A percentile compares a stretch with the other conserved stretches of the same genome.
Conservation (phyloP, 2,329 filamentous ascomycete species). For the Fonsecaea nubica region DNA sequence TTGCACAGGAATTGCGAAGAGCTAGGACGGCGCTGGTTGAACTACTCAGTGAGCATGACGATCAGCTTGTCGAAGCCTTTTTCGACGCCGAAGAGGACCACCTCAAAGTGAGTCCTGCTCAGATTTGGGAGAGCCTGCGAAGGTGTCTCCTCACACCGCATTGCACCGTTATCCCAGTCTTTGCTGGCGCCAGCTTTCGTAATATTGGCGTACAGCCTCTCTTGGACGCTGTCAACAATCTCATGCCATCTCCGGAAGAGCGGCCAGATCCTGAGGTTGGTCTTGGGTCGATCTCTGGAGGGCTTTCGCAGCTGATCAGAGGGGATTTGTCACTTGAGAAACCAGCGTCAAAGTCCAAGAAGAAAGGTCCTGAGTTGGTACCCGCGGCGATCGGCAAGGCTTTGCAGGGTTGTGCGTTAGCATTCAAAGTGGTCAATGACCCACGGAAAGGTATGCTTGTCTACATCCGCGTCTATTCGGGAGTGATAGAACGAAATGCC, state of each 20-base stretch:
- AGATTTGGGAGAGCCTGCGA: slow-evolving; percentile 76
- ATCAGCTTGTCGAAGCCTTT: slow-evolving; percentile 82
- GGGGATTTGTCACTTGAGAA: slow-evolving; percentile 53
- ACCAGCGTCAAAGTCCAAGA: slow-evolving; percentile 48
- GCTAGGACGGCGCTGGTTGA: slow-evolving; percentile 83
- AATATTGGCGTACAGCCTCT: slow-evolving; percentile 94
- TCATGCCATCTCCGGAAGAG: slow-evolving; percentile 82
- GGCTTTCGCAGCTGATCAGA: slow-evolving; percentile 57
- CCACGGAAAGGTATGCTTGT: slow-evolving; percentile 83
- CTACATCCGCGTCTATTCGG: slow-evolving; percentile 91
- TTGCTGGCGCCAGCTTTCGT: slow-evolving; percentile 88
- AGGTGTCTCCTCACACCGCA: slow-evolving; percentile 71
- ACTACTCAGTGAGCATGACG: slow-evolving; percentile 85
- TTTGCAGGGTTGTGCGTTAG: slow-evolving; percentile 71
- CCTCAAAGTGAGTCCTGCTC: slow-evolving; percentile 66
- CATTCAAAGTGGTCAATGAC: slow-evolving; percentile 95
- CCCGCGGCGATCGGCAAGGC: slow-evolving; percentile 59
- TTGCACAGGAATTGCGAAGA: slow-evolving; percentile 72
- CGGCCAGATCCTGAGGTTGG: slow-evolving; percentile 79
- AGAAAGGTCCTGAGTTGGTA: slow-evolving; percentile 46
- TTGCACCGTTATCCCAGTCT: slow-evolving; percentile 80
- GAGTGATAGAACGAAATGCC: slow-evolving; percentile 74
- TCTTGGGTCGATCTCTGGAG: slow-evolving; percentile 64
- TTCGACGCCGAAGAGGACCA: slow-evolving; percentile 78
- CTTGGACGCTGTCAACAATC: slow-evolving; percentile 84